Evolutionary conservation across 768 basidiomycete species (phyloP).

Genomic region (Galerina marginata): DNA sequence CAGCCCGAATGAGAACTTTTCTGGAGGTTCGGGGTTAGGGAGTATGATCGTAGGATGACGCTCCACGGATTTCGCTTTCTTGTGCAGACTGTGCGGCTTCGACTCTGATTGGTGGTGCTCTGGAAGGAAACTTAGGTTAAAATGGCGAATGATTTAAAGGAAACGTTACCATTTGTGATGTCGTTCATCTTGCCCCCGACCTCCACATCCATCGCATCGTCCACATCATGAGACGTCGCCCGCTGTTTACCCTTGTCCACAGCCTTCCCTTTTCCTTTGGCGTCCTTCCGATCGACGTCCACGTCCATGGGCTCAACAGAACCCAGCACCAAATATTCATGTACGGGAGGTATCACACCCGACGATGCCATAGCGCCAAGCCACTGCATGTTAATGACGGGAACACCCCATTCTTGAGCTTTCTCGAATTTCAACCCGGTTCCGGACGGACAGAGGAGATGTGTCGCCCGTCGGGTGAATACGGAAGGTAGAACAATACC

Average conservation of each 20-base stretch:
- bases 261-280: constrained; percentile 36
- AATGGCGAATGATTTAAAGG: background rate
- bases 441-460: constrained; percentile 78
- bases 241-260: constrained; percentile 22
- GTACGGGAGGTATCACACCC: constrained; percentile 50
- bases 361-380: constrained; percentile 59
- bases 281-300: constrained; percentile 3
- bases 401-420: constrained; percentile 79
- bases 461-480: constrained; percentile 76
- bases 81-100: background rate
- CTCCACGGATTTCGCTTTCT: constrained; percentile 13
- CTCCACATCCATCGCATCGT: constrained; percentile 25
- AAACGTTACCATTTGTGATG: constrained; percentile 50
- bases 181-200: constrained; percentile 40
- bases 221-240: constrained; percentile 1
- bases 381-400: constrained; percentile 77
- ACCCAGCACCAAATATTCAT: constrained; percentile 37
- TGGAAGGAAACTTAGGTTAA: background rate
- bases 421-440: constrained; percentile 78
- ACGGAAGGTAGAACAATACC: constrained; percentile 58
- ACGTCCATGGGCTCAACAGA: constrained; percentile 26
- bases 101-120: constrained; percentile 4
- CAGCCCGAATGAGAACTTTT: constrained; percentile 35
- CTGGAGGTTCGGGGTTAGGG: constrained; percentile 18
- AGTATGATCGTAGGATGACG: constrained; percentile 25